phyloP scores from a whole-genome alignment of 164 flowering plant genomes.

The Paratinospora sagittata region DNA sequence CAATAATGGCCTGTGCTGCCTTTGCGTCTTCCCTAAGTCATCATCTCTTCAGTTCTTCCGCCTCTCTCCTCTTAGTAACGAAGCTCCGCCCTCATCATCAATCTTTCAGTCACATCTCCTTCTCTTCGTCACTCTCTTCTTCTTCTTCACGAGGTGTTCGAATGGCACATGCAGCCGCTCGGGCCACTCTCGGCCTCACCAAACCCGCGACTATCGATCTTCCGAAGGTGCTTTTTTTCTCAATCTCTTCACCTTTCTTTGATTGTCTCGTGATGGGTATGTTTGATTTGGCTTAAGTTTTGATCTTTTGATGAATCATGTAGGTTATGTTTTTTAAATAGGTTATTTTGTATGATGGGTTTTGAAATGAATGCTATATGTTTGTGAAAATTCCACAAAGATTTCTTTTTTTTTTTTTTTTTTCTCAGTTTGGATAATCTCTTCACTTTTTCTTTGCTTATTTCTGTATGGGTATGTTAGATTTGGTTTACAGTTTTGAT shows the following conservation, averaged over 20 bases:
- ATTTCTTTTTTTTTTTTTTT: slow-evolving; percentile 21
- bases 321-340: background rate
- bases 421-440: background rate
- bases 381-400: slow-evolving; percentile 16
- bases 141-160: slow-evolving; percentile 11
- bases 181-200: slow-evolving; percentile 48
- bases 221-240: slow-evolving; percentile 30
- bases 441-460: background rate
- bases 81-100: background rate
- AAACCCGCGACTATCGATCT: slow-evolving; percentile 23
- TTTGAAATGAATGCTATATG: background rate
- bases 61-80: slow-evolving; percentile 9
- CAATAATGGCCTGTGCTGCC: slow-evolving; percentile 8
- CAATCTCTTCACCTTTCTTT: background rate
- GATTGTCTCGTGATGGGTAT: background rate
- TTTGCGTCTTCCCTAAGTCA: background rate
- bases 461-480: background rate
- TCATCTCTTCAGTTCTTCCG: slow-evolving; percentile 25
- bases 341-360: background rate
- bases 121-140: background rate
- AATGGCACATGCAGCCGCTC: slow-evolving; percentile 29
- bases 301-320: background rate
- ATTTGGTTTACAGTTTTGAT: background rate
- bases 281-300: background rate
- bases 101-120: background rate